phyloP scores from a whole-genome alignment of 208 protist genomes.

The Lotmaria passim region DNA sequence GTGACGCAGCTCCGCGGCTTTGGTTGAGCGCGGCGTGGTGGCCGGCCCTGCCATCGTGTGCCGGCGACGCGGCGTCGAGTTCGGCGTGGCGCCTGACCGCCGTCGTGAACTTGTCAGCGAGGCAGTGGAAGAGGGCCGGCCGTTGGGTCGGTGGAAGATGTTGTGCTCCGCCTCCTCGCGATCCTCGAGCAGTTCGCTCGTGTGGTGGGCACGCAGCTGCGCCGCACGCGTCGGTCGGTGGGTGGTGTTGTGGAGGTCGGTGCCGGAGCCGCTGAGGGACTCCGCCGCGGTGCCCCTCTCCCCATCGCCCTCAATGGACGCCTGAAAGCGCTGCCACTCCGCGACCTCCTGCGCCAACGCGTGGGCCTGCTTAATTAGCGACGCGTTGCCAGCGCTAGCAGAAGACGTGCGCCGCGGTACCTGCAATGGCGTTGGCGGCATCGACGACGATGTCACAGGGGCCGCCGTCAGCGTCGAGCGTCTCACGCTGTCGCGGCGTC shows the following conservation, averaged over 20 bases:
- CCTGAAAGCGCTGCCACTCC: slow-evolving; percentile 7
- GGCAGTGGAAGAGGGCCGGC: background rate
- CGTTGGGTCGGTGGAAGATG: slow-evolving; percentile 23
- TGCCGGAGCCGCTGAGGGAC: background rate
- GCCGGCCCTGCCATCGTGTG: background rate
- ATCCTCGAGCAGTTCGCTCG: slow-evolving; percentile 10
- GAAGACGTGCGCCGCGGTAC: background rate
- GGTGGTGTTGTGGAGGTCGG: background rate
- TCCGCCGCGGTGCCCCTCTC: background rate
- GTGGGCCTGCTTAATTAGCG: slow-evolving; percentile 3
- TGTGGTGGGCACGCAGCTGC: slow-evolving; percentile 16
- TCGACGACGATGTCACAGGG: background rate
- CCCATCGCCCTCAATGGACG: background rate
- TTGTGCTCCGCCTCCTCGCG: slow-evolving; percentile 24
- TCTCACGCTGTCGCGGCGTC: background rate
- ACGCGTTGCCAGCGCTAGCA: background rate
- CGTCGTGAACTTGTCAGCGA: background rate
- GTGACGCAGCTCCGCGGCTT: slow-evolving; percentile 32
- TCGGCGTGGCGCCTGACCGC: background rate
- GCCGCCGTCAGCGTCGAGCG: no score
- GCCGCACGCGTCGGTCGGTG: slow-evolving; percentile 24
- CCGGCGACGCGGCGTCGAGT: slow-evolving; percentile 4
- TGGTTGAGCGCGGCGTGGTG: slow-evolving; percentile 25
- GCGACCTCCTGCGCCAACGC: slow-evolving; percentile 20
- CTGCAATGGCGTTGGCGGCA: background rate